These are phyloP conservation scores for Mortierella alpina DNA, from an alignment of 192 early-diverging fungal species.

Conservation along the genomic window DNA sequence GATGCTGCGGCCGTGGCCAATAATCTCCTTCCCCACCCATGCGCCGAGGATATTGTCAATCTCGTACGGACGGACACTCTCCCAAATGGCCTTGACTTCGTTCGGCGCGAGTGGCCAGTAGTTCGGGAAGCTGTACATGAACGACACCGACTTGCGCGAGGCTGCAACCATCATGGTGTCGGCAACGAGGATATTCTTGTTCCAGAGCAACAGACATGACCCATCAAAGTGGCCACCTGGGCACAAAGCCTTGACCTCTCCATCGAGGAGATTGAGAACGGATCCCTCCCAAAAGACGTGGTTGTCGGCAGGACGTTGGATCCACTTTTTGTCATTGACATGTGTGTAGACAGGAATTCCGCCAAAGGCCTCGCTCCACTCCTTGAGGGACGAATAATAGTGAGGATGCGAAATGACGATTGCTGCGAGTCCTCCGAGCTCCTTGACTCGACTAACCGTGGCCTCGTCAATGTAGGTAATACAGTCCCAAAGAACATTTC, in stretches of 20 bases:
- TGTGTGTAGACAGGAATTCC: constrained; percentile 41
- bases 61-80: constrained; percentile 29
- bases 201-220: constrained; percentile 35
- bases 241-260: constrained; percentile 35
- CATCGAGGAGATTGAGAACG: constrained; percentile 32
- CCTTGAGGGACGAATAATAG: constrained; percentile 34
- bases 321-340: constrained; percentile 34
- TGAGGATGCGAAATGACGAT: constrained; percentile 52
- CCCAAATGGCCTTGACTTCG: constrained; percentile 24
- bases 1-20: constrained; percentile 24
- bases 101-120: constrained; percentile 30
- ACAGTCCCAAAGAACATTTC: constrained; percentile 51
- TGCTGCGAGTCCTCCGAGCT: constrained; percentile 33
- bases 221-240: constrained; percentile 52
- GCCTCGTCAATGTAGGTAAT: constrained; percentile 46
- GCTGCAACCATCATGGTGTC: constrained; percentile 52
- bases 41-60: constrained; percentile 29
- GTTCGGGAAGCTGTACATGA: constrained; percentile 54
- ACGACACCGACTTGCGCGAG: constrained; percentile 42
- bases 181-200: constrained; percentile 32
- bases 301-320: constrained; percentile 35
- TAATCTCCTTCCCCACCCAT: constrained; percentile 36
- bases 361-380: constrained; percentile 47
- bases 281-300: constrained; percentile 45
- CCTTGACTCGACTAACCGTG: constrained; percentile 22